A percentile compares a stretch with the other conserved stretches of the same genome.
These are phyloP conservation scores for Celoporthe dispersa DNA, from an alignment of 2,329 filamentous ascomycete species.

Conservation along the genomic window DNA sequence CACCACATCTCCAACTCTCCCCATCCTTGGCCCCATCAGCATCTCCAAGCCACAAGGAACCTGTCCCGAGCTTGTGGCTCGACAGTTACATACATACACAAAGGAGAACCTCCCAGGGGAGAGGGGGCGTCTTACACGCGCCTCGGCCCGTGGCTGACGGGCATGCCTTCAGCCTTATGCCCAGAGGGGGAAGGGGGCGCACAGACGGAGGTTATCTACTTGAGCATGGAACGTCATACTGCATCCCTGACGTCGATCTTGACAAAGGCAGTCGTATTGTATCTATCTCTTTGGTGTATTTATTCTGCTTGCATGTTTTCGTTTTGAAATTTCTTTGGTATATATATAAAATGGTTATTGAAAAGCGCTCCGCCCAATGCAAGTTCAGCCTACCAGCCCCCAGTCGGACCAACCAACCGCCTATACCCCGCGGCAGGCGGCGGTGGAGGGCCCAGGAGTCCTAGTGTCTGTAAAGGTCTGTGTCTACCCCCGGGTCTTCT, in stretches of 20 bases:
- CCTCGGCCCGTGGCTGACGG: neutral
- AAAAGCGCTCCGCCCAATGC: conserved; percentile 1
- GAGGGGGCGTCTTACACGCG: neutral
- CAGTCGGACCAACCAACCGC: neutral
- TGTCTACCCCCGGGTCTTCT: neutral
- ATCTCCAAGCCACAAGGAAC: neutral
- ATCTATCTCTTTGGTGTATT: neutral
- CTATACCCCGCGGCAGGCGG: neutral
- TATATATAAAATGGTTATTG: neutral
- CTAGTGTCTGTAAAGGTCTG: conserved; percentile 2
- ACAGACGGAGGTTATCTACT: too few relatives aligned
- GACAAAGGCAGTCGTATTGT: too few relatives aligned
- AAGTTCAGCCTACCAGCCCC: neutral
- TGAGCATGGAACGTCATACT: neutral
- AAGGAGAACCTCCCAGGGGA: too few relatives aligned
- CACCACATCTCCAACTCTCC: neutral
- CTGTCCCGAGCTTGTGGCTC: too few relatives aligned
- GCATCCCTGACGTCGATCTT: neutral
- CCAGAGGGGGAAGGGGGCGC: too few relatives aligned
- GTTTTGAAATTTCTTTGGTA: neutral
- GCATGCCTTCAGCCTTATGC: neutral
- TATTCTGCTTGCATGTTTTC: neutral
- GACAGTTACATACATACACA: neutral
- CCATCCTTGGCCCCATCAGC: neutral
- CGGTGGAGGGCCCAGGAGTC: neutral